Base-by-base conservation (phyloP, 2,329 filamentous ascomycete genomes). In the Chaetomiaceae sp. region DNA sequence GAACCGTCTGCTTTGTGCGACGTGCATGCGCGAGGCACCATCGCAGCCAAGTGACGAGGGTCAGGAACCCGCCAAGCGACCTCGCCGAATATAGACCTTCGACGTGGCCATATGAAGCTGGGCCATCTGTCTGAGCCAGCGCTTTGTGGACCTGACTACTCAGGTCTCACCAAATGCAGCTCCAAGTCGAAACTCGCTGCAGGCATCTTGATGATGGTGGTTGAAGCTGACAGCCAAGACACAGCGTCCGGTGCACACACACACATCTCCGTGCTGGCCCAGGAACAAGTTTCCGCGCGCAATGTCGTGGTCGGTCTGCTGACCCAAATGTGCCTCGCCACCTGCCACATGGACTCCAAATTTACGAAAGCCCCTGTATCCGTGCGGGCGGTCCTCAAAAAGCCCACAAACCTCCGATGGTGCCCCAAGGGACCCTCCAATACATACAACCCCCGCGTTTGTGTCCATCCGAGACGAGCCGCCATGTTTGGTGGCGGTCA, bases 21-120 rank as follows among this genome's bases (percentile, higher is more conserved):
- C 56, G 43, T 60, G 59, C 59, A 60, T 58, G 53, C 50, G 51
- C 51, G 55, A 58, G 57, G 54, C 57, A 55, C 40, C 40, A 49
- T 48, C 32, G 36, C 44, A 51, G 53, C 53, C 59, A 58, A 56
- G 51, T 61, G 57, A 61, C 54, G 48, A 47, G 23, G 37, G 40
- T 44, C 41, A 45, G 47, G 33, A 34, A 38, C 47, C 45, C n/a
- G n/a, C n/a, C n/a, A n/a, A n/a, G n/a, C n/a, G n/a, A n/a, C 34
- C n/a, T 45, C 33, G 33, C 25, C 33, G 51, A 51, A 53, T 54
- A 48, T 53, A 57, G 45, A 51, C 42, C 18, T 30, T 46, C 52
- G 48, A 57, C 55, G 52, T 57, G 48, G 52, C 55, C 50, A 32
- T 25, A 51, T 42, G 38, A 37, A 57, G 48, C 40, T 11, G 47